Evolutionary conservation across 2,329 filamentous ascomycete species (phyloP).

Genomic region (Fonsecaea erecta): DNA sequence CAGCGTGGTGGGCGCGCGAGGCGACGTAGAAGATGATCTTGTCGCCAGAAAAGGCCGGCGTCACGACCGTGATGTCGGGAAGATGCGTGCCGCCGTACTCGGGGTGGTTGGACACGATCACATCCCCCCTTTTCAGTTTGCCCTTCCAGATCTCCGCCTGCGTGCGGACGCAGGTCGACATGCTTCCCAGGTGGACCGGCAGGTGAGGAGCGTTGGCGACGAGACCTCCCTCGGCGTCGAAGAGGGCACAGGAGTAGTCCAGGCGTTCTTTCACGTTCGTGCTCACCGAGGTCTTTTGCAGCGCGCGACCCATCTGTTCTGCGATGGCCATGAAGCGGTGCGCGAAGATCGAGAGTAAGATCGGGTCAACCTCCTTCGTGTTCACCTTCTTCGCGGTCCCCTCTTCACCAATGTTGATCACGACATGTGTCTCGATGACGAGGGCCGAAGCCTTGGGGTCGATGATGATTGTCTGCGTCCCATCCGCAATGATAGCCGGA

Average conservation of each 20-base stretch:
- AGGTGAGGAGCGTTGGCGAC: conserved; percentile 79
- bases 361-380: conserved; percentile 51
- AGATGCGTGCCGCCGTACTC: conserved; percentile 84
- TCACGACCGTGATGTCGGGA: conserved; percentile 81
- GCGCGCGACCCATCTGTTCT: conserved; percentile 62
- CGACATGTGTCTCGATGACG: conserved; percentile 82
- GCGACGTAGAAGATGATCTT: conserved; percentile 83
- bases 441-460: conserved; percentile 77
- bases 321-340: conserved; percentile 65
- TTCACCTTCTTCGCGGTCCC: conserved; percentile 37
- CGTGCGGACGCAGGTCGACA: conserved; percentile 77
- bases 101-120: conserved; percentile 82
- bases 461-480: conserved; percentile 84
- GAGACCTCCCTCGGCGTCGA: conserved; percentile 71
- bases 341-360: conserved; percentile 60
- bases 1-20: conserved; percentile 78
- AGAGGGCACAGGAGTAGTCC: conserved; percentile 78
- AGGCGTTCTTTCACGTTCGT: conserved; percentile 80
- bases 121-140: conserved; percentile 76
- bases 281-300: conserved; percentile 61
- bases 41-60: conserved; percentile 70
- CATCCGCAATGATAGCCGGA: conserved; percentile 79
- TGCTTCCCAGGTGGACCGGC: conserved; percentile 76
- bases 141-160: conserved; percentile 80
- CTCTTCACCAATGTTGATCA: conserved; percentile 76